Base-by-base conservation (phyloP, 257 asterid genomes). In the Rehmannia glutinosa region DNA sequence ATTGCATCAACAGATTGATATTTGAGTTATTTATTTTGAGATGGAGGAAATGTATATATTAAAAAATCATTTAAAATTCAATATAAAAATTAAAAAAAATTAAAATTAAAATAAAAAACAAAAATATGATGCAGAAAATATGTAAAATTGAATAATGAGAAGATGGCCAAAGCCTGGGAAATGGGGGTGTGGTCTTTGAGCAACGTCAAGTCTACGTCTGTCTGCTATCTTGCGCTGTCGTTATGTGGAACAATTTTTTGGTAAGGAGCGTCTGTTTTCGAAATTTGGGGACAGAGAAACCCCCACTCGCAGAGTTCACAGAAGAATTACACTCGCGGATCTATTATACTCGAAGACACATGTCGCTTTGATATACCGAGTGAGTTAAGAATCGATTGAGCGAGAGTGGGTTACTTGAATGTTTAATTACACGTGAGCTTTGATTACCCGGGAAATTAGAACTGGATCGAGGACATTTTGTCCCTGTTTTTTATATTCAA, bases 161-260 rank as follows among this genome's bases (percentile, higher is more conserved):
- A 16, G 8, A 1, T 28, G 64, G n/a, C 13, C 57, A 28, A 38
- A 30, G 45, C 38, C 42, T 27, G 33, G 68, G 51, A 69, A 58
- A 63, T 28, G n/a, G 5, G 45, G 8, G 60, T 15, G 53, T 64
- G 25, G 70, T n/a, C n/a, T 50, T 57, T 42, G 33, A 28, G 81
- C 47, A 59, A 41, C 88, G 90, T 86, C 58, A 61, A 38, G 88
- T 80, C 87, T 82, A 80, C 88, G 88, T 84, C 82, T 54, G 80
- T 49, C 80, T 81, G 94, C 80, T 79, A 66, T 25, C 56, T 50
- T 69, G 68, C 72, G 59, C 71, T 79, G 80, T 79, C 87, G 57
- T 64, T 75, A 75, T 17, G 74, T 46, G 82, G 58, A 61, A 19
- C 67, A 11, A 47, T 13, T 12, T 52, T 49, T 20, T 25, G 64